Percentiles rank a stretch among this genome's conserved stretches.
These are phyloP conservation scores for Artemisia tridentata DNA, from an alignment of 129 eudicot genomes.

Conservation along the genomic window DNA sequence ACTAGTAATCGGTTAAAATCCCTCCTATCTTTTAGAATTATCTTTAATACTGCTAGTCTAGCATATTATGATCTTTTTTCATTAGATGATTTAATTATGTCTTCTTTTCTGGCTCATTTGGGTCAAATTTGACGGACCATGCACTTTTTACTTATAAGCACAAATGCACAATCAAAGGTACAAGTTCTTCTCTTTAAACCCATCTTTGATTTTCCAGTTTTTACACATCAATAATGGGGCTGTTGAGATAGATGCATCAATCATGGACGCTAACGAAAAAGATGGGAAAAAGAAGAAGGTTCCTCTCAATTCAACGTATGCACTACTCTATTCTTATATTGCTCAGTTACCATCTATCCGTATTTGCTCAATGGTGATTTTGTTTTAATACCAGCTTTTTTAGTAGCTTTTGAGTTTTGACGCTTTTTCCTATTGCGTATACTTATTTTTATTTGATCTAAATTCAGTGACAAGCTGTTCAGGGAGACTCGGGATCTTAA, in stretches of 20 bases:
- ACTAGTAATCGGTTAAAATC: no score
- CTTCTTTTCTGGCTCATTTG: background rate
- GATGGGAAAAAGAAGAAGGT: constrained; percentile 88
- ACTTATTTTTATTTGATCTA: constrained; percentile 15
- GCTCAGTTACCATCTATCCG: background rate
- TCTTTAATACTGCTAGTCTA: no score
- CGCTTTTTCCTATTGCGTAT: no score
- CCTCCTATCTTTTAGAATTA: no score
- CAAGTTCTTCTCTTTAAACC: constrained; percentile 12
- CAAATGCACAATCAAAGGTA: background rate
- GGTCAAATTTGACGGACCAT: background rate
- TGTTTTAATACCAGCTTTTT: background rate
- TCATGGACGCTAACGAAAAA: constrained; percentile 80
- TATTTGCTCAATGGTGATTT: constrained; percentile 8
- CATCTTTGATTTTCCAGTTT: constrained; percentile 57
- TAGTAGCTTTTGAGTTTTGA: no score
- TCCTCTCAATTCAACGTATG: constrained; percentile 94
- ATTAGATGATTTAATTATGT: background rate
- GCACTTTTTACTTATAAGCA: background rate
- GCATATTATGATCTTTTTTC: background rate
- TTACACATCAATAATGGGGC: constrained; percentile 80
- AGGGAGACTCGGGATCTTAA: constrained; percentile 94
- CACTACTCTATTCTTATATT: background rate
- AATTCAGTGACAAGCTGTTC: constrained; percentile 89
- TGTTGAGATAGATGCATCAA: constrained; percentile 90